A percentile compares a stretch with the other conserved stretches of the same genome.
Evolutionary conservation across 345 rosid species (phyloP).

Genomic region (Eutrema japonicum): DNA sequence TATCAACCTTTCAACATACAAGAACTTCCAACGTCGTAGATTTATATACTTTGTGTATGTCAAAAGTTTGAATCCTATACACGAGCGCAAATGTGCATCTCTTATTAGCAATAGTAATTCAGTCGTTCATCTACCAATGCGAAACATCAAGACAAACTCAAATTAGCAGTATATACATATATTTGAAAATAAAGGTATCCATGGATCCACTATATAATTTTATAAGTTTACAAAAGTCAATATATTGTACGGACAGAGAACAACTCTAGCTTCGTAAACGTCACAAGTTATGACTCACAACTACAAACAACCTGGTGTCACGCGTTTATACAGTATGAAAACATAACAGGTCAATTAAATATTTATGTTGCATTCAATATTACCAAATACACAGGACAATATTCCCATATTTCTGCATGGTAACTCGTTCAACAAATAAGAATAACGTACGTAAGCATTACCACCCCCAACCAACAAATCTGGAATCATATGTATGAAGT

Average conservation of each 20-base stretch:
- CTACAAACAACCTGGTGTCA: background rate
- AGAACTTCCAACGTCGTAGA: slow-evolving; percentile 8
- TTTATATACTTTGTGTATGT: slow-evolving; percentile 9
- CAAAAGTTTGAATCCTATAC: background rate
- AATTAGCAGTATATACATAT: background rate
- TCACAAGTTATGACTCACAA: background rate
- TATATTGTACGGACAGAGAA: background rate
- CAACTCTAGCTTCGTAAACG: slow-evolving; percentile 7
- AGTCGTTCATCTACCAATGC: background rate
- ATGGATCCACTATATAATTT: background rate
- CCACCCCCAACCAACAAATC: slow-evolving; percentile 1
- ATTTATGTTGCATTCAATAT: slow-evolving; percentile 11
- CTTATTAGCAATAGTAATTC: background rate
- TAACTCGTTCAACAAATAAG: background rate
- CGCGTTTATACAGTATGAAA: background rate
- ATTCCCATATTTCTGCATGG: background rate
- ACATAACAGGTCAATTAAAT: slow-evolving; percentile 8
- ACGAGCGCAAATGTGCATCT: background rate
- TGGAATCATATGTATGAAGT: slow-evolving; percentile 4
- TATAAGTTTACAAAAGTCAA: background rate
- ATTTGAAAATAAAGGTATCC: background rate
- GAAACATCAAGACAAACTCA: background rate
- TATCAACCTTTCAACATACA: background rate
- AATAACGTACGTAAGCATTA: background rate
- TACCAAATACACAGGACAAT: background rate